Evolutionary conservation across 495 filamentous ascomycete genomes (phyloP), one percentile per base, ranked within the genome.

Genomic region (Podospora tetraspora): DNA sequence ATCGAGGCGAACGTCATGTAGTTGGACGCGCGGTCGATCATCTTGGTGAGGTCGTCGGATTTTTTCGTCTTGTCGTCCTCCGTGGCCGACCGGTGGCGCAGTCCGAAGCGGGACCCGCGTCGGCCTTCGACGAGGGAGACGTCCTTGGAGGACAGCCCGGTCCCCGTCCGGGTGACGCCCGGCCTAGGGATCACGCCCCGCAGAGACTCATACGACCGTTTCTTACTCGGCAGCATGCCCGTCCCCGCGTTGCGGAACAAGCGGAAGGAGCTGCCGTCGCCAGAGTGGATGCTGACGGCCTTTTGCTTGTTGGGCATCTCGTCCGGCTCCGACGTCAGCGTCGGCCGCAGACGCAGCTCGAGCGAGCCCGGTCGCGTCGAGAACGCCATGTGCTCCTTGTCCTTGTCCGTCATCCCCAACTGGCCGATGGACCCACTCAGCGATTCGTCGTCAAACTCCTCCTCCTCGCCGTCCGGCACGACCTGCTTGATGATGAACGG

Each of bases 1-100:
- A 98, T 93, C 74, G 95, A 96, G 21, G 94, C 90, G 27, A 99
- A 86, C 0, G 94, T 97, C 92, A 97, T 97, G 80, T 95, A 98
- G 75, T 94, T 97, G 23, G 91, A 95, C 8, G 95, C 95, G 32
- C 95, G 88, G 61, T 90, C 88, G 76, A 99, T 94, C 95, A 99
- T 99, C 80, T 97, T 94, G 2, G 93, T 92, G n/a, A 99, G 80
- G 71, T 99, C 96, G 74, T 98, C 96, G 0, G 91, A 91, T 7
- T 86, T 84, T 57, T 81, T 83, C 30, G 82, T 72, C 72, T 85
- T 83, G 19, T 80, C 76, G 8, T 77, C 75, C 6, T 79, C 76
- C 12, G 70, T 70, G 57, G 63, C 74, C 11, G 76, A 61, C 67
- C 75, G 78, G 63, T 79, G 74, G 12, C 79, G 76, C 19, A 84